Percentiles rank a stretch among this genome's conserved stretches.
These are phyloP conservation scores for Ganoderma sinense DNA, from an alignment of 1,284 basidiomycete species.

Conservation along the genomic window DNA sequence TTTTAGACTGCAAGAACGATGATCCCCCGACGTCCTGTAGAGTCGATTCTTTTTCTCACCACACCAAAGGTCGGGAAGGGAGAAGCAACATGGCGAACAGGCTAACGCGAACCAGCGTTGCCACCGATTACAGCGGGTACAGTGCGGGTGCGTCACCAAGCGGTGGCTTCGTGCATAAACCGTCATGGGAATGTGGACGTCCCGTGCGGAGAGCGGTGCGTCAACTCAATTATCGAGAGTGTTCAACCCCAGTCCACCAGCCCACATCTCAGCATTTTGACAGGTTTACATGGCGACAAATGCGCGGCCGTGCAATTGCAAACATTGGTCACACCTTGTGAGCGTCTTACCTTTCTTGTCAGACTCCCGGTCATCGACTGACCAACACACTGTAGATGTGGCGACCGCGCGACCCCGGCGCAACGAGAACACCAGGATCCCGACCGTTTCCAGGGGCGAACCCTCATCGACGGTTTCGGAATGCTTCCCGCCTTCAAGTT, in stretches of 20 bases:
- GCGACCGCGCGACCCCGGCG: neutral
- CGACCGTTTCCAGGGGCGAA: constrained; percentile 25
- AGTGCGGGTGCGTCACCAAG: constrained; percentile 14
- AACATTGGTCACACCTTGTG: neutral
- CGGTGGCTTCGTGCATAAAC: constrained; percentile 10
- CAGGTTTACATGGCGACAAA: constrained; percentile 13
- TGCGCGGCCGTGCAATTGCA: constrained; percentile 2
- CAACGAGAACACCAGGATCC: neutral
- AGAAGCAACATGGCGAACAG: constrained; percentile 5
- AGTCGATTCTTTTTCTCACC: constrained; percentile 6
- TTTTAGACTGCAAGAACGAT: constrained; percentile 13
- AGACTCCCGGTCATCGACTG: constrained; percentile 10
- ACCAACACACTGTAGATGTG: constrained; percentile 4
- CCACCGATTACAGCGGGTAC: constrained; percentile 4
- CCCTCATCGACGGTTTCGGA: neutral
- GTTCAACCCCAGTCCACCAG: neutral
- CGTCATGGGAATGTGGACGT: constrained; percentile 16
- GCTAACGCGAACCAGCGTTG: constrained; percentile 6
- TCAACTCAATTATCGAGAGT: neutral
- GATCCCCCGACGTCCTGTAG: constrained; percentile 4
- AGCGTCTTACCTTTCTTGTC: neutral
- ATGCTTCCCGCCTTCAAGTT: neutral
- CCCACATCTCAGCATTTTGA: constrained; percentile 11
- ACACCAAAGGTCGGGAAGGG: neutral
- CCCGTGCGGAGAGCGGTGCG: neutral